These are phyloP conservation scores for Starmerella kuoi DNA, from an alignment of 805 yeast genomes.

Conservation along the genomic window DNA sequence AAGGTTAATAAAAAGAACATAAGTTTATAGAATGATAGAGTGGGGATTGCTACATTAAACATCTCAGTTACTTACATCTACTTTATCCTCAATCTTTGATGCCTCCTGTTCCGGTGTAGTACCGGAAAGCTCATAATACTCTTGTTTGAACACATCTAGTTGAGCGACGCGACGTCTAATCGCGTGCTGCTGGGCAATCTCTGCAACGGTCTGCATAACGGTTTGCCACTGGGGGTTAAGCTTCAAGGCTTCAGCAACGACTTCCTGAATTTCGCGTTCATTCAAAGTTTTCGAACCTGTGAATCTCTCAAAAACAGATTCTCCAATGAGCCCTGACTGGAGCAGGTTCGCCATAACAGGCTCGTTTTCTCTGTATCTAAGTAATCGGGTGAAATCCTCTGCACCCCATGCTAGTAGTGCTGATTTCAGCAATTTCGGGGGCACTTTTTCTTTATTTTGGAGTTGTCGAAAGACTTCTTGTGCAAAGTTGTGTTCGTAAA, in stretches of 20 bases:
- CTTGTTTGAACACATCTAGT: slow-evolving; percentile 20
- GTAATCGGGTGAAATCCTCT: slow-evolving; percentile 72
- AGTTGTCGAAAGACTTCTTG: slow-evolving; percentile 52
- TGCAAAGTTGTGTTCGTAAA: slow-evolving; percentile 55
- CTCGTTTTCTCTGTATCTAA: slow-evolving; percentile 70
- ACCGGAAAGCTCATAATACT: slow-evolving; percentile 16
- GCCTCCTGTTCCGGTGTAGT: not conserved
- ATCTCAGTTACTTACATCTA: no score
- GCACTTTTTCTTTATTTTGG: slow-evolving; percentile 45
- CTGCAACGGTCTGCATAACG: slow-evolving; percentile 62
- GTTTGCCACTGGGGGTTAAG: slow-evolving; percentile 73
- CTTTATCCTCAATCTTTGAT: no score
- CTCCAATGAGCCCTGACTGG: slow-evolving; percentile 84
- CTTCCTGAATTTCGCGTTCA: slow-evolving; percentile 67
- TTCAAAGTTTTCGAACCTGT: slow-evolving; percentile 64
- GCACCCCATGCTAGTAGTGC: slow-evolving; percentile 63
- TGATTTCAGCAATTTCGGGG: slow-evolving; percentile 64
- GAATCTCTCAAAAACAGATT: slow-evolving; percentile 70
- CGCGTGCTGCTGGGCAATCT: slow-evolving; percentile 86
- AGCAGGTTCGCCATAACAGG: slow-evolving; percentile 58
- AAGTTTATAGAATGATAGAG: no score
- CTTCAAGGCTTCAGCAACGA: slow-evolving; percentile 61
- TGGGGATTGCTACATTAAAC: no score
- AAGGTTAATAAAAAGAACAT: no score
- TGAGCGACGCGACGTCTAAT: slow-evolving; percentile 56